Percentiles rank a stretch among this genome's conserved stretches.
Conservation (phyloP, 2,329 filamentous ascomycete species). For the Nothomitra cinnamomea region DNA sequence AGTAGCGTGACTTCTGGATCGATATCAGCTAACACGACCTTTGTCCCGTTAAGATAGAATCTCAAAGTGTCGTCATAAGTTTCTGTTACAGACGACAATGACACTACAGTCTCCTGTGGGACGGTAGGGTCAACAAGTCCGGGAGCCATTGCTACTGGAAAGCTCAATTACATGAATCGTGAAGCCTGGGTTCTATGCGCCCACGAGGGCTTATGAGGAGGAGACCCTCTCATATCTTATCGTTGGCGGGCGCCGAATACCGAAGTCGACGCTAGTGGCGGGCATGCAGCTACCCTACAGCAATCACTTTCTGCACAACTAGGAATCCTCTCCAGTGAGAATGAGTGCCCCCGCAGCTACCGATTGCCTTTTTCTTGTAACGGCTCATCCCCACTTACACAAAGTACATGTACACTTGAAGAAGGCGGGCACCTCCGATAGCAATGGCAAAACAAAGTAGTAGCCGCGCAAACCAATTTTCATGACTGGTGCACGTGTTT, state of each 20-base stretch:
- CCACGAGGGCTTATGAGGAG: background rate
- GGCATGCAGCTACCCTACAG: background rate
- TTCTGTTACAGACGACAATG: slow-evolving; percentile 38
- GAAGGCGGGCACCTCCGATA: background rate
- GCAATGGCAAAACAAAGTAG: background rate
- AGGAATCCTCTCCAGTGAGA: background rate
- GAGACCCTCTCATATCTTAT: background rate
- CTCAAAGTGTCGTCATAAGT: slow-evolving; percentile 72
- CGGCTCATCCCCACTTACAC: too few relatives aligned
- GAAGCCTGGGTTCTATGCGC: background rate
- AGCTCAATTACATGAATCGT: background rate
- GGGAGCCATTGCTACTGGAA: slow-evolving; percentile 1
- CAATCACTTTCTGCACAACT: background rate
- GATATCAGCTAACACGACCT: slow-evolving; percentile 66
- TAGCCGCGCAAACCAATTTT: too few relatives aligned
- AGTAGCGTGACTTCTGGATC: slow-evolving; percentile 85
- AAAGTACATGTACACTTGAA: background rate
- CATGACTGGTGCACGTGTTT: too few relatives aligned
- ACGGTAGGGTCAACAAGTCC: slow-evolving; percentile 4
- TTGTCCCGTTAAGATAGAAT: slow-evolving; percentile 92
- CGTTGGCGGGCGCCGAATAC: slow-evolving; percentile 2
- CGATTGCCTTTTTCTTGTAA: background rate
- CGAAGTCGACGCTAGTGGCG: background rate
- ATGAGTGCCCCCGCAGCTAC: background rate
- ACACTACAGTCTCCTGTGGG: background rate